Base-by-base conservation (phyloP, 192 early-diverging fungal genomes). In the Rhizoclosmatium sp. region DNA sequence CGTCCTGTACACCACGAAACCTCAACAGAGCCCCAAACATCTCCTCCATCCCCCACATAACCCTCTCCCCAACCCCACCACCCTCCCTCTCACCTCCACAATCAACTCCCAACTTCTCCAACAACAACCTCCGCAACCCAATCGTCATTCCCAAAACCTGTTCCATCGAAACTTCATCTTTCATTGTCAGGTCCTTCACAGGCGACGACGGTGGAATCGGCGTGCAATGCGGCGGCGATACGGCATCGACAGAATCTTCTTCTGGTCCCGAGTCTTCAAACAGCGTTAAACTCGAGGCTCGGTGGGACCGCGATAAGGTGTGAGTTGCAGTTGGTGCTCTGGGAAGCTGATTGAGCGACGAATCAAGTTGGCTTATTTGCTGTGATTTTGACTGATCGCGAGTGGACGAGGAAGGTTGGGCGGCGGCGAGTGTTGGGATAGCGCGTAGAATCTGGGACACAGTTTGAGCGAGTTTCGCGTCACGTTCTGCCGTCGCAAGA, bases 261-360 rank as follows among this genome's bases (percentile, higher is more conserved):
- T 68, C 65, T 45, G 14, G 14, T 2, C 9, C 51, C 69, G 45
- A 44, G 41, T 71, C 69, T 45, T 71, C 69, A 71, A 19, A 71
- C 21, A 71, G 51, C 54, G 69, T 71, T 12, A 71, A 40, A 45
- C 69, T 71, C 51, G 69, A 71, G 19, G 45, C 69, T 1, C 69
- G 69, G 2, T 71, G 47, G 9, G 67, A 31, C 31, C 31, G 31
- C 31, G 31, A 31, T 31, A 31, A 40, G 14, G 40, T 59, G 16
- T 59, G 19, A n/a, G 16, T 59, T 16, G 21, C 4, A 1, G 16
- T 21, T 21, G 21, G 21, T 59, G 58, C 2, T 59, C 19, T 3
- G 62, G 62, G 10, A 31, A 14, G 31, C 62, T 65, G 62, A 21
- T 9, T 21, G 21, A 3, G 62, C 41, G 12, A 21, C 31, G 14